phyloP scores from a whole-genome alignment of 345 rosid species.

The Rhodomyrtus tomentosa region DNA sequence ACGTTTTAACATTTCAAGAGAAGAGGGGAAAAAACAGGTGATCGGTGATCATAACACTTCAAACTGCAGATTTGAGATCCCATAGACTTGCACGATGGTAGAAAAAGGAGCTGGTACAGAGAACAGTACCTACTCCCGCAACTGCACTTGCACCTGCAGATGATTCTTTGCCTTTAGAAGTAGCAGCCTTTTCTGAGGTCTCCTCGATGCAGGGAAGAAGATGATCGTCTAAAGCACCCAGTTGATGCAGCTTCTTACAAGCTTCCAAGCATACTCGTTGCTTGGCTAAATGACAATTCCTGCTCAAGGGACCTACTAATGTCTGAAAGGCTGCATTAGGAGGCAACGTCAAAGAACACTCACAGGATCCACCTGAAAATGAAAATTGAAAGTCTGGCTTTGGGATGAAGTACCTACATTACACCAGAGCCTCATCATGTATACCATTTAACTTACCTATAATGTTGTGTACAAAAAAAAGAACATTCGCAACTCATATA shows the following conservation, averaged over 20 bases:
- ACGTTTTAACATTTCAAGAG: not conserved
- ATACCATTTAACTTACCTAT: not conserved
- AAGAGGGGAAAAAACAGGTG: not conserved
- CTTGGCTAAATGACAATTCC: constrained; percentile 41
- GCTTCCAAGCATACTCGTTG: constrained; percentile 70
- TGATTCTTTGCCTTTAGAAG: constrained; percentile 25
- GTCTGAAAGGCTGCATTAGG: constrained; percentile 38
- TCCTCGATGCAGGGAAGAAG: constrained; percentile 28
- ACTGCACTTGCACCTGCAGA: constrained; percentile 50
- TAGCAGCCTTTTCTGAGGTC: constrained; percentile 10
- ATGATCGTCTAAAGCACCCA: constrained; percentile 47
- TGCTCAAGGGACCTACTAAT: constrained; percentile 38
- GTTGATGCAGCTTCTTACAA: constrained; percentile 51
- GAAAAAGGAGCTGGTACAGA: not conserved
- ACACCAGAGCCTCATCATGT: not conserved
- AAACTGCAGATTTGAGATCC: not conserved
- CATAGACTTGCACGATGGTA: not conserved
- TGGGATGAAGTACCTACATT: constrained; percentile 30
- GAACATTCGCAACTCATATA: not conserved
- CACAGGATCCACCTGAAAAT: constrained; percentile 16
- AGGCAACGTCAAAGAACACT: constrained; percentile 41
- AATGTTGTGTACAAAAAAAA: not conserved
- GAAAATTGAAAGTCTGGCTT: constrained; percentile 35
- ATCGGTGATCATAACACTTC: not conserved
- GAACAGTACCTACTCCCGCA: not conserved